These are phyloP conservation scores for Seiridium cupressi DNA, from an alignment of 2,329 filamentous ascomycete species.

Conservation along the genomic window DNA sequence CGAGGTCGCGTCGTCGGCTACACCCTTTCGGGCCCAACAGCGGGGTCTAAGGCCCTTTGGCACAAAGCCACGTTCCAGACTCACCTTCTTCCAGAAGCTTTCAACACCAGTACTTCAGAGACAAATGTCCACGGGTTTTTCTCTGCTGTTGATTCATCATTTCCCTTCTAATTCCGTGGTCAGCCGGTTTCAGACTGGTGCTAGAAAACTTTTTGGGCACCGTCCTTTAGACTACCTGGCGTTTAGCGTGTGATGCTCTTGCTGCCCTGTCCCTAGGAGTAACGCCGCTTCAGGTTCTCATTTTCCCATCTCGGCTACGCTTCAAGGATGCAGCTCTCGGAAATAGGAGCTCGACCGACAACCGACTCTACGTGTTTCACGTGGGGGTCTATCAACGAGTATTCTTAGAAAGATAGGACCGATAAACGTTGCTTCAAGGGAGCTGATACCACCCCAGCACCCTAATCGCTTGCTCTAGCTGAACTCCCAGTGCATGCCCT, in stretches of 20 bases:
- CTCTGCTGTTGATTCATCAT: neutral
- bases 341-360: neutral
- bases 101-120: neutral
- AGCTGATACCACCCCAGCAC: too few species aligned
- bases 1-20: neutral
- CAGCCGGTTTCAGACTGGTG: neutral
- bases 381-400: too few species aligned
- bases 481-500: too few species aligned
- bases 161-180: neutral
- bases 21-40: neutral
- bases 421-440: too few species aligned
- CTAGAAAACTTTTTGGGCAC: neutral
- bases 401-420: too few species aligned
- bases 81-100: neutral
- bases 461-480: too few species aligned
- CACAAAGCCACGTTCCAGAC: neutral
- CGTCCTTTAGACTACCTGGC: too few species aligned
- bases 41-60: neutral
- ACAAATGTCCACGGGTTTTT: neutral
- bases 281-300: neutral
- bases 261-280: too few species aligned
- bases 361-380: neutral
- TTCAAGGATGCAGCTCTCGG: neutral
- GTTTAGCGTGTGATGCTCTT: too few species aligned
- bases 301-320: neutral